These are phyloP conservation scores for Scorias spongiosa DNA, from an alignment of 2,329 filamentous ascomycete species.

Conservation along the genomic window DNA sequence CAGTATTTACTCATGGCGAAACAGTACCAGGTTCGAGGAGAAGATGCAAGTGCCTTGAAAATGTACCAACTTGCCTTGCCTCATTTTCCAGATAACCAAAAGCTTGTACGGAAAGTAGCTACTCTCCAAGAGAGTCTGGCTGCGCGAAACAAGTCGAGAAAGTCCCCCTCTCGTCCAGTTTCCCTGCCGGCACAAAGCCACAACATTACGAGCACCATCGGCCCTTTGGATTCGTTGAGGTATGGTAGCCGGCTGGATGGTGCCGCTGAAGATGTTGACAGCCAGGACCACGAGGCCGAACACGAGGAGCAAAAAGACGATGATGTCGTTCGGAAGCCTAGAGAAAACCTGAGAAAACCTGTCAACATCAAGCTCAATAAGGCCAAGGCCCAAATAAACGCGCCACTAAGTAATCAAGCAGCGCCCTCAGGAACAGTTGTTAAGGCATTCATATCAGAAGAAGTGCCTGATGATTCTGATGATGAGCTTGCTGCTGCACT, in stretches of 20 bases:
- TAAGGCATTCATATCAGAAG: slow-evolving; percentile 13
- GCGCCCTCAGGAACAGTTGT: slow-evolving; percentile 4
- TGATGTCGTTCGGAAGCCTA: slow-evolving; percentile 23
- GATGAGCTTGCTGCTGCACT: slow-evolving; percentile 5
- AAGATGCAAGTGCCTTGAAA: slow-evolving; percentile 60
- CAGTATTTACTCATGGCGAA: slow-evolving; percentile 81
- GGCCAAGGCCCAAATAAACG: slow-evolving; percentile 1
- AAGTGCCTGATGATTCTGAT: slow-evolving; percentile 2
- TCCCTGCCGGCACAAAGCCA: not conserved
- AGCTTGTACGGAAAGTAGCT: slow-evolving; percentile 45
- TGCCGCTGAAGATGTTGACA: slow-evolving; percentile 21
- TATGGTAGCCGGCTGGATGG: not conserved
- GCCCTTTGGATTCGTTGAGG: not conserved
- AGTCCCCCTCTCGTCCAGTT: not conserved
- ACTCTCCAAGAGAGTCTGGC: slow-evolving; percentile 36
- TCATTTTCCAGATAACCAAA: slow-evolving; percentile 74
- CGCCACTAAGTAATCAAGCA: not conserved
- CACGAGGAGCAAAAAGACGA: slow-evolving; percentile 25
- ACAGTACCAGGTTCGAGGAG: slow-evolving; percentile 72
- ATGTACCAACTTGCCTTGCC: slow-evolving; percentile 78
- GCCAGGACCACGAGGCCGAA: slow-evolving; percentile 26
- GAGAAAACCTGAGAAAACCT: slow-evolving; percentile 16
- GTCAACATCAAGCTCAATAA: slow-evolving; percentile 4
- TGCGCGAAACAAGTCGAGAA: slow-evolving; percentile 22
- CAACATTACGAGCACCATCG: not conserved